phyloP scores from a whole-genome alignment of 331 rosid species.

The Phaseolus coccineus region DNA sequence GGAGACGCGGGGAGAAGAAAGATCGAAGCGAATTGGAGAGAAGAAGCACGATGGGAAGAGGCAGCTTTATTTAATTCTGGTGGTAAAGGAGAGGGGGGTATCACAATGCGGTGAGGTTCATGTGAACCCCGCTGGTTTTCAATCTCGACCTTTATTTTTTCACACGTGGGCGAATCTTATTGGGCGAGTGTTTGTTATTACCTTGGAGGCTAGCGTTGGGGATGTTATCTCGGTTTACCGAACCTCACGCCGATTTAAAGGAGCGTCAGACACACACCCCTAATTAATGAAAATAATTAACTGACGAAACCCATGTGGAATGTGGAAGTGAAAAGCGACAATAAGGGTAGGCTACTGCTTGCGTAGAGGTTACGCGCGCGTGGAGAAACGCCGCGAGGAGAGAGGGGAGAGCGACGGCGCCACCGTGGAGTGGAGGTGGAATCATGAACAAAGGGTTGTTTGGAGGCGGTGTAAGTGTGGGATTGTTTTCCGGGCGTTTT shows the following conservation, averaged over 20 bases:
- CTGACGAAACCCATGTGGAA: conserved; percentile 43
- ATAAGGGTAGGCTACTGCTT: conserved; percentile 9
- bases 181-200: background rate
- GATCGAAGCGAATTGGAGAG: conserved; percentile 46
- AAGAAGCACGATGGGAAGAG: conserved; percentile 38
- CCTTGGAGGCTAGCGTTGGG: background rate
- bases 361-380: conserved; percentile 31
- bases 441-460: no score
- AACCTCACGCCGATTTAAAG: conserved; percentile 49
- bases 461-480: conserved; percentile 16
- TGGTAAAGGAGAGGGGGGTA: conserved; percentile 33
- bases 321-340: conserved; percentile 18
- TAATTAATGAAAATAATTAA: conserved; percentile 35
- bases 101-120: conserved; percentile 34
- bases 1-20: conserved; percentile 43
- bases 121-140: background rate
- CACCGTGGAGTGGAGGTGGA: conserved; percentile 15
- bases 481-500: background rate
- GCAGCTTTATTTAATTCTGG: conserved; percentile 59
- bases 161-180: conserved; percentile 1
- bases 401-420: conserved; percentile 9
- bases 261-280: conserved; percentile 45
- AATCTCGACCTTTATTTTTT: no score
- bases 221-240: background rate
- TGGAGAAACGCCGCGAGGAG: background rate